Conservation (phyloP, 495 filamentous ascomycete genomes). For the Aspergillus egyptiacus region DNA sequence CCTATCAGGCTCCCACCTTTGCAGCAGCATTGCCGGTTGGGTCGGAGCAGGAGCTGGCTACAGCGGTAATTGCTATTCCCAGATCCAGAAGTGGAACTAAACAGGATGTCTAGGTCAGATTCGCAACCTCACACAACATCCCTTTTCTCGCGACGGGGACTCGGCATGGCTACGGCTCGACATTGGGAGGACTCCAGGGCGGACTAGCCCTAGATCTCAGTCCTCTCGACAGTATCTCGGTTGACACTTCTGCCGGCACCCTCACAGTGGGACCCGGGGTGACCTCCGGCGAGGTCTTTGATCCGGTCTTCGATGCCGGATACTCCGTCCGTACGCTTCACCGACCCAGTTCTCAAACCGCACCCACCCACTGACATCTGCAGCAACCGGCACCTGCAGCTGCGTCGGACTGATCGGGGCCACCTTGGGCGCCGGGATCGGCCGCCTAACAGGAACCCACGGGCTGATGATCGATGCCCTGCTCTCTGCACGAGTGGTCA, state of each 20-base stretch:
- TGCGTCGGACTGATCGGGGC: slow-evolving; percentile 36
- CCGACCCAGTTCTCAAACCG: too few species aligned
- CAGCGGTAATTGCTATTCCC: too few species aligned
- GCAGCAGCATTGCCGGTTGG: not conserved
- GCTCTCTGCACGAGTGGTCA: slow-evolving; percentile 47
- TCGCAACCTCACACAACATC: not conserved
- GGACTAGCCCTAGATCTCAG: not conserved
- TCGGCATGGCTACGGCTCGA: not conserved
- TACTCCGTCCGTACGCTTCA: not conserved
- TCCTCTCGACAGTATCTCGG: not conserved
- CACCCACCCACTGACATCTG: not conserved
- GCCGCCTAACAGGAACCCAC: slow-evolving; percentile 52
- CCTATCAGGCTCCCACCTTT: not conserved
- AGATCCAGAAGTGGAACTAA: too few species aligned
- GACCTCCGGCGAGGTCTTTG: not conserved
- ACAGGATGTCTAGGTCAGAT: not conserved
- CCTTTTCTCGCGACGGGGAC: not conserved
- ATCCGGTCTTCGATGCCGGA: not conserved
- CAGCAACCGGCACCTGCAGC: not conserved
- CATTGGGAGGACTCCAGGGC: not conserved
- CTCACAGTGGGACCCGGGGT: not conserved
- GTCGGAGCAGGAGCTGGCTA: not conserved
- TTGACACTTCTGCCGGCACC: not conserved
- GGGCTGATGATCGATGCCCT: slow-evolving; percentile 57
- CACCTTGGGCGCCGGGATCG: slow-evolving; percentile 57